phyloP scores from a whole-genome alignment of 106 monocot species.

The Triglochin maritima region DNA sequence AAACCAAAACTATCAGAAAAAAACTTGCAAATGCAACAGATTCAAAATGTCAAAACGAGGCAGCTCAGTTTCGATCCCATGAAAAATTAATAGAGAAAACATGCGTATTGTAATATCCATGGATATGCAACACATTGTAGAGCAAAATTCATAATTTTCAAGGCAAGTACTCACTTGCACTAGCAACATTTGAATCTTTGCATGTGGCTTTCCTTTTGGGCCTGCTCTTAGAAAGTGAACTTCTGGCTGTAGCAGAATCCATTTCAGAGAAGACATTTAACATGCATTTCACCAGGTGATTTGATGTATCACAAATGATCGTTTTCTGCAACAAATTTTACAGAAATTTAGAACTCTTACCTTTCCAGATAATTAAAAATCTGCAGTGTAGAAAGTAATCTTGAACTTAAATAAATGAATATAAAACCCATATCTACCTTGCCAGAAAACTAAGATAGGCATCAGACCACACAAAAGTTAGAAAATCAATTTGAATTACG shows the following conservation, averaged over 20 bases:
- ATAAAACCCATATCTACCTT: too few relatives aligned
- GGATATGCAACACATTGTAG: not conserved
- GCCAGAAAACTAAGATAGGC: too few relatives aligned
- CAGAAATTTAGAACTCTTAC: too few relatives aligned
- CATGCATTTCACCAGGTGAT: constrained; percentile 34
- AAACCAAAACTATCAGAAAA: not conserved
- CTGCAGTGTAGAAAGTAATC: too few relatives aligned
- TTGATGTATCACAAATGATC: constrained; percentile 26
- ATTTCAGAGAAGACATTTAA: constrained; percentile 32
- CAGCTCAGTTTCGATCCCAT: not conserved
- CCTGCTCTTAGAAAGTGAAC: constrained; percentile 8
- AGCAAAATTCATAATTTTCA: not conserved
- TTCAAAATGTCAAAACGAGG: not conserved
- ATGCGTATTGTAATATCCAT: too few relatives aligned
- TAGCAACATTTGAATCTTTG: not conserved
- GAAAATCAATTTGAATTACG: too few relatives aligned
- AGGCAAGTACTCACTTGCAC: not conserved
- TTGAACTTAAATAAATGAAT: too few relatives aligned
- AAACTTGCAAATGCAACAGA: not conserved
- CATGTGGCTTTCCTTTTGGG: constrained; percentile 13
- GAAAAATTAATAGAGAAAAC: not conserved
- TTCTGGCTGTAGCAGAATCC: constrained; percentile 8
- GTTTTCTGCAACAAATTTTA: constrained; percentile 10
- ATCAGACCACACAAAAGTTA: too few relatives aligned
- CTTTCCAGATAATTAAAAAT: too few relatives aligned